Base-by-base conservation (phyloP, 768 basidiomycete species). In the Leccinum rimulosum region DNA sequence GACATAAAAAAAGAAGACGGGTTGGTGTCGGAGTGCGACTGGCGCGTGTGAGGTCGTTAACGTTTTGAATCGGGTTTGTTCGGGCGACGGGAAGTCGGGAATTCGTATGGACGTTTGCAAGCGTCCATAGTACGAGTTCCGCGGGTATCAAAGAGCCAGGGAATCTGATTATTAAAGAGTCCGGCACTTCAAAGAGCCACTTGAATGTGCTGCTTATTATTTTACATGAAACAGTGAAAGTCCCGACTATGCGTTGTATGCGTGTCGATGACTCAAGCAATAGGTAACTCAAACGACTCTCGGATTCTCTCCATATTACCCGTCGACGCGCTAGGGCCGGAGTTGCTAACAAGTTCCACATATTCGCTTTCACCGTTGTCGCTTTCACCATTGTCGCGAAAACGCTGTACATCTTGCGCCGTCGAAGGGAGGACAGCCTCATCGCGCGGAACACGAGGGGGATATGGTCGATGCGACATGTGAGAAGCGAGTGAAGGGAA, bases 401-500 rank as follows among this genome's bases (percentile, higher is more conserved):
- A 68, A 40, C 11, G 50, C 35, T 61, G 54, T n/a, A 10, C 12
- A 40, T 63, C 66, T 11, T 61, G 65, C 19, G 19, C 60, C 64
- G 55, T 65, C 53, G 63, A 78, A 69, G 84, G 84, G 9, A 87
- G 77, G 9, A 73, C 59, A 2, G 68, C 65, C 5, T 75, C 71
- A 1, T 77, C 78, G 36, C 77, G 79, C 47, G 76, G 74, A 59
- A 85, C 82, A 45, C 89, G 86, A 17, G 91, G 89, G 5, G 85
- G 77, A 69, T 89, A 83, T 0, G 92, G 89, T n/a, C 78, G 79
- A 67, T 93, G 88, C 3, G 84, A 85, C 36, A 78, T 67, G 19
- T 83, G 77, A 0, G 86, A 84, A 2, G 74, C 68, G n/a, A 93
- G 80, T n/a, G 82, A 76, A 19, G 89, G 90, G 66, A 88, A 94